Evolutionary conservation across 2,329 filamentous ascomycete species (phyloP).

Genomic region (Botrytis cinerea): DNA sequence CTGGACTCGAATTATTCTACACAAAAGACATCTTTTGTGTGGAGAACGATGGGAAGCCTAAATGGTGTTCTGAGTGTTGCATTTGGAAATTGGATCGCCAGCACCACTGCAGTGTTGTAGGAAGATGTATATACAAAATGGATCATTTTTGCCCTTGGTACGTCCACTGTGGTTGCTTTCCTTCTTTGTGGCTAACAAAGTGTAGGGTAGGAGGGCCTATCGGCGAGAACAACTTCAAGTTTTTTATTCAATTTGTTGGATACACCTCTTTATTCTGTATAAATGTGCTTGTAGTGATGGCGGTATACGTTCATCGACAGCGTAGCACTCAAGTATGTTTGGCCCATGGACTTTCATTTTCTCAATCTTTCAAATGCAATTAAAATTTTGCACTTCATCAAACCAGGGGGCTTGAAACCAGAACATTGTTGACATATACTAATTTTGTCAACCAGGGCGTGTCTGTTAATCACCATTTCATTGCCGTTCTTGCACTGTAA

Average conservation of each 20-base stretch:
- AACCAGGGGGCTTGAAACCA: not conserved
- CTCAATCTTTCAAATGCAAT: not conserved
- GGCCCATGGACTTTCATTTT: constrained; percentile 14
- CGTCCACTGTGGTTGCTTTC: constrained; percentile 21
- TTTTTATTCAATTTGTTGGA: constrained; percentile 83
- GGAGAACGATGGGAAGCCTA: constrained; percentile 78
- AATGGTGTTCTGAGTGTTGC: constrained; percentile 81
- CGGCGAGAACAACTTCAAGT: constrained; percentile 85
- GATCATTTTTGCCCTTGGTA: constrained; percentile 92
- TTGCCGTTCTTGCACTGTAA: constrained; percentile 65
- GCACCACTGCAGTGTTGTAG: constrained; percentile 76
- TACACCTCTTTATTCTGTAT: constrained; percentile 71
- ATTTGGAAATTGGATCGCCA: constrained; percentile 87
- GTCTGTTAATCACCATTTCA: constrained; percentile 58
- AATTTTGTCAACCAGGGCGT: constrained; percentile 31
- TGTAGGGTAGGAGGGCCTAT: constrained; percentile 86
- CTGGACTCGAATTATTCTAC: constrained; percentile 75
- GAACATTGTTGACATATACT: not conserved
- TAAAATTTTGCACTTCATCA: not conserved
- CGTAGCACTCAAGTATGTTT: constrained; percentile 36
- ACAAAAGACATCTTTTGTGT: constrained; percentile 82
- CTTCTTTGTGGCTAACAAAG: constrained; percentile 16
- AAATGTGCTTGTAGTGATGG: constrained; percentile 63
- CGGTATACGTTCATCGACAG: constrained; percentile 59
- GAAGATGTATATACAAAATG: constrained; percentile 56